Percentiles rank a stretch among this genome's conserved stretches.
phyloP scores from a whole-genome alignment of 805 yeast species.

The Blastobotrys robertii region DNA sequence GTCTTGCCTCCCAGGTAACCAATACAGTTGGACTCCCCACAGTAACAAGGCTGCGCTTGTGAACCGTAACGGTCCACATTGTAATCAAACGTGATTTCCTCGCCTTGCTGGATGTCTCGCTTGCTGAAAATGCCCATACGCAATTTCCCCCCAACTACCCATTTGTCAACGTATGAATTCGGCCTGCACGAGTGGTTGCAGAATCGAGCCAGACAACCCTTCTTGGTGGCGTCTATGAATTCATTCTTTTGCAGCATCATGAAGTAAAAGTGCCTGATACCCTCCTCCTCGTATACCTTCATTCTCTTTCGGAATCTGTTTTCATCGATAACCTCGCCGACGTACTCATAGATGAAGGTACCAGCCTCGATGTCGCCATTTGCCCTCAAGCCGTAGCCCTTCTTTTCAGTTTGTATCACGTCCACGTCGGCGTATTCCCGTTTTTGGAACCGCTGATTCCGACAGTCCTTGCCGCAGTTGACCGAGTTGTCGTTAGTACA shows the following conservation, averaged over 20 bases:
- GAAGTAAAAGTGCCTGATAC: conserved; percentile 77
- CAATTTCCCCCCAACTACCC: conserved; percentile 88
- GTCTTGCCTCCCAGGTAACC: conserved; percentile 96
- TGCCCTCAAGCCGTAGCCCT: conserved; percentile 88
- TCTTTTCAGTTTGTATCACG: conserved; percentile 70
- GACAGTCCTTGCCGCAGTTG: conserved; percentile 70
- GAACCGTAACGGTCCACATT: conserved; percentile 97
- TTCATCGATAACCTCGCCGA: conserved; percentile 89
- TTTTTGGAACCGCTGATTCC: conserved; percentile 80
- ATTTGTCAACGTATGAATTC: conserved; percentile 88
- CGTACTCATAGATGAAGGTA: conserved; percentile 80
- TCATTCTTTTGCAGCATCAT: conserved; percentile 93
- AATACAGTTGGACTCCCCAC: conserved; percentile 86
- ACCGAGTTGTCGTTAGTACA: conserved; percentile 59
- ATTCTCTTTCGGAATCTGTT: conserved; percentile 62
- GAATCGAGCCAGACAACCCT: conserved; percentile 83
- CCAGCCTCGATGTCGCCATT: conserved; percentile 45
- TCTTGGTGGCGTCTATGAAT: conserved; percentile 87
- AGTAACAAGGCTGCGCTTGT: conserved; percentile 84
- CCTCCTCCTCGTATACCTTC: conserved; percentile 59
- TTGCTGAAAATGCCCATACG: conserved; percentile 94
- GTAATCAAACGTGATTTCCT: conserved; percentile 86
- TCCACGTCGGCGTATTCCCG: conserved; percentile 65
- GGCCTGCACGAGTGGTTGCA: conserved; percentile 95
- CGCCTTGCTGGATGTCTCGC: conserved; percentile 60